Base-by-base conservation (phyloP, 176 grass and related monocot species). In the Musa itinerans region DNA sequence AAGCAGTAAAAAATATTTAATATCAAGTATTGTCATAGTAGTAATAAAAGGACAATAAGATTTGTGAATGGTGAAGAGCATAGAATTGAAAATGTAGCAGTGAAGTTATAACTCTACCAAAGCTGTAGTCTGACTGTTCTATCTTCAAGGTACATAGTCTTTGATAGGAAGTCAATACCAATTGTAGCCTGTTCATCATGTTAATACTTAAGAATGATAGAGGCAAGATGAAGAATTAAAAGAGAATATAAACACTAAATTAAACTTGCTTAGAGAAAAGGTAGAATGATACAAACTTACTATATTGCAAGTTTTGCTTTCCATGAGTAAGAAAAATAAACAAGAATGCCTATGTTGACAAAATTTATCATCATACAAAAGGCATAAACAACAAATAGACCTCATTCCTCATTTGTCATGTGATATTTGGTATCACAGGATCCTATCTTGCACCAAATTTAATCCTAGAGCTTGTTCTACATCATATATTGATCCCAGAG, bases 131-230 rank as follows among this genome's bases (percentile, higher is more conserved):
- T 23, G 25, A 66, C 63, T 25, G 63, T 66, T 23, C 63, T n/a
- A 13, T 66, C 63, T 66, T 66, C 63, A 27, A 66, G 63, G 25
- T 66, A 66, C 63, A 66, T 66, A 11, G 63, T 66, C 25, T 66
- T 66, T 66, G 63, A 66, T 27, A 66, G 25, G 25, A 66, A 66
- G n/a, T 66, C 63, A 13, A 66, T 66, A 22, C 63, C 63, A 66
- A 66, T 66, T 2, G 63, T 66, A 14, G 63, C 63, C 63, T 66
- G 25, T 14, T 61, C 16, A 61, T 61, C 57, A 61, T 61, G 57
- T 8, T 61, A n/a, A 61, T 43, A 43, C 57, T 61, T 61, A 8
- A 20, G 57, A 19, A 61, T 43, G 34, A 61, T 20, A 19, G 17
- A 20, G 19, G 57, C 57, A 61, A 43, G 4, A 61, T 7, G 16